Base-by-base conservation (phyloP, 2,329 filamentous ascomycete genomes). In the Pseudonectria foliicola region DNA sequence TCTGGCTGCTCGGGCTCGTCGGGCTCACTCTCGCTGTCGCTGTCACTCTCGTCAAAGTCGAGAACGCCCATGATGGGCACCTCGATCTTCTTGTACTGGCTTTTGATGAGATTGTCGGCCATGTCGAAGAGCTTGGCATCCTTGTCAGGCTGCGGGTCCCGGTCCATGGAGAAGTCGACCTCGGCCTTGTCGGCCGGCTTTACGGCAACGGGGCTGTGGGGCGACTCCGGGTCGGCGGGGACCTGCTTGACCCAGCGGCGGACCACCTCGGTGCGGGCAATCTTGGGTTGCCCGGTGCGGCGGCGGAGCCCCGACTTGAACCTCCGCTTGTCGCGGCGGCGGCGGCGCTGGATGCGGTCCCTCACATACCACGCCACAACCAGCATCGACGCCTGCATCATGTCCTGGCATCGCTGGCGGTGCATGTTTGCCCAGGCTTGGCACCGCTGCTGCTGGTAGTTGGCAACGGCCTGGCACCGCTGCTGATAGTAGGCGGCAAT, bases 351-450 rank as follows among this genome's bases (percentile, higher is more conserved):
- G 44, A 70, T 66, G 23, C 66, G 63, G 44, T 70, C 67, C 28
- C 67, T 61, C 28, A 68, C 61, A 44, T 70, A 69, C 67, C 67
- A 70, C 10, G 67, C 67, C 23, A 70, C 64, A 4, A 70, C 62
- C 14, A 70, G 50, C 62, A 68, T 69, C 38, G 67, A 64, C 1
- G 66, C 66, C 43, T 67, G 65, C 55, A 63, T 67, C 58, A 66
- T 66, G 41, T 69, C 66, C 50, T 68, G 66, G 43, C 63, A 67
- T 47, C 66, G 63, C 44, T 67, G 63, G 27, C 64, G 60, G 48
- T 70, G 64, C 48, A 62, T 55, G 43, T 53, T 61, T 36, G 66
- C 66, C 67, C 66, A 70, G 6, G 62, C 62, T 53, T 68, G 64
- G 45, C 66, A 69, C 29, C 62, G 55, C 52, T 68, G 66, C 42